phyloP scores from a whole-genome alignment of 108 stramenopile genomes.

The Fistulifera solaris region DNA sequence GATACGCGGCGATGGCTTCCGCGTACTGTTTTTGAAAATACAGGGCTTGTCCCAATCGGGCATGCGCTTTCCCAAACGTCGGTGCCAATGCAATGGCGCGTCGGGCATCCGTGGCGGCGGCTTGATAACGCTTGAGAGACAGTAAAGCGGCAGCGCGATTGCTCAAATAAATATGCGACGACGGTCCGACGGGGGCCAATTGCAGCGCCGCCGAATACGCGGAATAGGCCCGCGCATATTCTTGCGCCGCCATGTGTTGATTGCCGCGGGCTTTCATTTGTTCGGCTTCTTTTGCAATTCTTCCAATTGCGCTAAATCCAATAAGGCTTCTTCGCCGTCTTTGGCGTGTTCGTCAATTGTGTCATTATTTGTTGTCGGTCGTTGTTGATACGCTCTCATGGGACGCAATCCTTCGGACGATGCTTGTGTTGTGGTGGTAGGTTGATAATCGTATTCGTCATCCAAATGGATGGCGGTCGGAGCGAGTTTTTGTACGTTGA shows the following conservation, averaged over 20 bases:
- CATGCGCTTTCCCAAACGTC: constrained; percentile 92
- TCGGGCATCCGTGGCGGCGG: constrained; percentile 73
- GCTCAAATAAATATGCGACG: constrained; percentile 81
- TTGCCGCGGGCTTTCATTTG: constrained; percentile 83
- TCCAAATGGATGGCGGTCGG: too few species aligned
- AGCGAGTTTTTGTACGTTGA: too few species aligned
- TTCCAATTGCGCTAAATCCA: constrained; percentile 73
- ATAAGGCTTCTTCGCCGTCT: constrained; percentile 55
- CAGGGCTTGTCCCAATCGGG: constrained; percentile 75
- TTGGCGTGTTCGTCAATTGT: too few species aligned
- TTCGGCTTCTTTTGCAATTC: constrained; percentile 79
- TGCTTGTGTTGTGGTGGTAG: too few species aligned
- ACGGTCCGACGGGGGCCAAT: constrained; percentile 76
- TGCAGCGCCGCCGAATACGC: constrained; percentile 84
- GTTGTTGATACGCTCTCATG: too few species aligned
- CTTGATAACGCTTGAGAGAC: constrained; percentile 70
- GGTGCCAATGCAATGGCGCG: constrained; percentile 80
- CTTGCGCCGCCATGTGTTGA: constrained; percentile 86
- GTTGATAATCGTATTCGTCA: too few species aligned
- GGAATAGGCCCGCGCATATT: constrained; percentile 80
- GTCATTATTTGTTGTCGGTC: too few species aligned
- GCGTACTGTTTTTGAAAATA: constrained; percentile 80
- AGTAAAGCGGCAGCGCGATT: constrained; percentile 82
- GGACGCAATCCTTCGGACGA: too few species aligned
- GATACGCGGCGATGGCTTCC: constrained; percentile 79